Evolutionary conservation across 257 asterid genomes (phyloP), one percentile per base, ranked within the genome.

Genomic region (Solanum dulcamara): DNA sequence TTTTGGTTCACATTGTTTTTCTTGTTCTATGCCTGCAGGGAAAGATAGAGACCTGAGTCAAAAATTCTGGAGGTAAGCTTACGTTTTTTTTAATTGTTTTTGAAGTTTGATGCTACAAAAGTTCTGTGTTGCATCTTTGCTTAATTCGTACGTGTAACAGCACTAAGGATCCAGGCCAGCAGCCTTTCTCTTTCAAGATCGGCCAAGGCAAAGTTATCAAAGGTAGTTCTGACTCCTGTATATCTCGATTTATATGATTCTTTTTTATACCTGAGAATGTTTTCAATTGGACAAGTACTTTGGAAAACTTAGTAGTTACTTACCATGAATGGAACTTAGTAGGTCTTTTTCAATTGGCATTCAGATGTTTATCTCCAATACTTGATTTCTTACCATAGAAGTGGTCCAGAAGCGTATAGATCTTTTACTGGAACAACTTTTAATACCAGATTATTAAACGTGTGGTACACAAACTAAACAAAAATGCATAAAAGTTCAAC

Each of bases 91-190:
- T 35, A 32, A 15, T 40, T 7, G 4, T 48, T 28, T 42, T 2
- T 44, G 14, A 62, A 33, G 87, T 53, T 83, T 83, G 50, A 88
- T 81, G 64, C 60, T n/a, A n/a, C n/a, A n/a, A 28, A 42, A 14
- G 1, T 8, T 40, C 28, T 35, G n/a, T 66, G 48, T 62, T 35
- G 57, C 59, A 26, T 81, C 30, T 67, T 28, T 79, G 35, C 18
- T 67, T 81, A 84, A 83, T 85, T 85, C 81, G 84, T 32, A 40
- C n/a, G 51, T 87, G 57, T 37, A 35, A 85, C 88, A 97, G 99
- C 92, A 97, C 99, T 84, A 97, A 97, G 97, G 98, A 97, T 92
- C 91, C 94, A 28, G 97, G 97, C 62, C 98, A 97, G 94, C 15
- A 88, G 91, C 99, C 99, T 33, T 97, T 97, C 89, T 1, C 95